phyloP scores from a whole-genome alignment of 768 basidiomycete species.

The Leccinellum rugosiceps region DNA sequence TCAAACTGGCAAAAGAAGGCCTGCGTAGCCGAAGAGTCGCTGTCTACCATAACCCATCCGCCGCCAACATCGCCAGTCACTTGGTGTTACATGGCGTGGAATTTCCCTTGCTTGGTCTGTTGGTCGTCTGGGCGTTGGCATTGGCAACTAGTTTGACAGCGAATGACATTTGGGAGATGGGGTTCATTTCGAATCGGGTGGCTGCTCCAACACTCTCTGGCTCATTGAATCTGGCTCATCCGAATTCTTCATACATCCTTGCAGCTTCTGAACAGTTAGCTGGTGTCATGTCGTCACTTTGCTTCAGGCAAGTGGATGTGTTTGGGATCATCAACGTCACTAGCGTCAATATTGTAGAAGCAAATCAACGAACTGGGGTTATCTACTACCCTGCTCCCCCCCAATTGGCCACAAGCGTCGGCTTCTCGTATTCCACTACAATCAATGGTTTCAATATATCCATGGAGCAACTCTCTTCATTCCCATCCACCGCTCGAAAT shows the following conservation, averaged over 20 bases:
- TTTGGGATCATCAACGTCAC: conserved; percentile 11
- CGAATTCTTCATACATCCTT: neutral
- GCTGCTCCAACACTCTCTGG: neutral
- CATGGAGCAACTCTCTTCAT: neutral
- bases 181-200: accelerated
- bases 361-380: neutral
- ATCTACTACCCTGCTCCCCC: conserved; percentile 13
- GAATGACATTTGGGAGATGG: conserved; percentile 5
- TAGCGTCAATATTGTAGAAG: too few species aligned
- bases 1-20: conserved; percentile 6
- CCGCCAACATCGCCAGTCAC: conserved; percentile 7
- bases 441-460: conserved; percentile 12
- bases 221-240: neutral
- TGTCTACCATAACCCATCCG: conserved; percentile 8
- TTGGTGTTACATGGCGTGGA: conserved; percentile 4
- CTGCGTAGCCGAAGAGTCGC: conserved; percentile 9
- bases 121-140: conserved; percentile 11
- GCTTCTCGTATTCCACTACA: neutral
- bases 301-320: neutral
- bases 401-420: neutral
- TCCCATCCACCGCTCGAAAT: conserved; percentile 1
- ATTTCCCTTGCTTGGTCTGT: conserved; percentile 7
- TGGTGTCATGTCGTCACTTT: conserved; percentile 2
- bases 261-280: neutral
- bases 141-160: conserved; percentile 11